Evolutionary conservation across 2,329 filamentous ascomycete species (phyloP).

Genomic region (Sclerotinia nivalis): DNA sequence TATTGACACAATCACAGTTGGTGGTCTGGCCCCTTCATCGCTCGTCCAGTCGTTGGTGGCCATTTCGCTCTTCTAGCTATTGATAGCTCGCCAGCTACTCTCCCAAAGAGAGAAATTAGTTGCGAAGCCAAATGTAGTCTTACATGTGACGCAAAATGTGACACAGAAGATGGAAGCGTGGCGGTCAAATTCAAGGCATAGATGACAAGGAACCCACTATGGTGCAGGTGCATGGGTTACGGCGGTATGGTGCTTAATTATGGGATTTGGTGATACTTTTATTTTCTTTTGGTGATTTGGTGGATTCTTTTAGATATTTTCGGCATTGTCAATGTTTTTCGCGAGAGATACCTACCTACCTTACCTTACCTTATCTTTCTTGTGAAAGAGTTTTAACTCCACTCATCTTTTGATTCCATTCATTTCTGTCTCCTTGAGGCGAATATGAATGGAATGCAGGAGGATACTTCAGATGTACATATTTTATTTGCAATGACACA

Average conservation of each 20-base stretch:
- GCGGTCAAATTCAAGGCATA: neutral
- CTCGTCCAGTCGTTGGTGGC: conserved; percentile 76
- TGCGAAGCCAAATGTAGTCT: conserved; percentile 11
- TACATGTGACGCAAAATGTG: neutral
- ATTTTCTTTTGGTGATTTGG: neutral
- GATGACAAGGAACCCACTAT: neutral
- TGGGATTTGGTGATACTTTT: neutral
- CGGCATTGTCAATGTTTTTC: neutral
- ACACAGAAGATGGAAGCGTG: neutral
- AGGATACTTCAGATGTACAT: neutral
- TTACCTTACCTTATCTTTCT: neutral
- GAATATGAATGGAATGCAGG: neutral
- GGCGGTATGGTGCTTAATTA: neutral
- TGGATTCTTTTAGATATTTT: too few relatives aligned
- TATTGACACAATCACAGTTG: conserved; percentile 24
- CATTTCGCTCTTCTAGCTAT: conserved; percentile 74
- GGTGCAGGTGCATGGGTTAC: neutral
- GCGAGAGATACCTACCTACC: neutral
- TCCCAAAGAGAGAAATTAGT: neutral
- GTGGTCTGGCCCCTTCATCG: conserved; percentile 57
- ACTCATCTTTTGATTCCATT: neutral
- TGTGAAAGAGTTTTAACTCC: neutral
- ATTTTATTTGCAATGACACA: neutral
- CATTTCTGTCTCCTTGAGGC: neutral
- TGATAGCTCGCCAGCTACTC: neutral